Evolutionary conservation across 495 filamentous ascomycete genomes (phyloP), one percentile per base, ranked within the genome.

Genomic region (Glarea lozoyensis): DNA sequence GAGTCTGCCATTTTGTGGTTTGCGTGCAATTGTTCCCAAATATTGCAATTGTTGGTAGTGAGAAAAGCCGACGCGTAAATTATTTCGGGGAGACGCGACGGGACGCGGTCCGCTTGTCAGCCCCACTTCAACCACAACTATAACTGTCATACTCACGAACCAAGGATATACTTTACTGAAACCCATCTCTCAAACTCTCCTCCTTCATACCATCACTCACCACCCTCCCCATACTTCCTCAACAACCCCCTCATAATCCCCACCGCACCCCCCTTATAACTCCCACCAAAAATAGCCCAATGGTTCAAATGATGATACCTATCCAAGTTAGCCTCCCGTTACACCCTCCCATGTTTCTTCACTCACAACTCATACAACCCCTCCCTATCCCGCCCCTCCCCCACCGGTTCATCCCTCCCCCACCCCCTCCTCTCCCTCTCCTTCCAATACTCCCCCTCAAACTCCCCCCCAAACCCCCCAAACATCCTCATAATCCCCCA

Each of bases 401-500:
- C 78, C 33, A 75, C 73, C 10, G 89, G 89, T 61, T 93, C 84
- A 18, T 81, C 76, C 69, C 82, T 94, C 2, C 78, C 78, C n/a
- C n/a, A n/a, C n/a, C n/a, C n/a, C n/a, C n/a, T n/a, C n/a, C n/a
- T n/a, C n/a, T n/a, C n/a, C 42, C 84, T 76, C 25, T 86, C 40
- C 17, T 66, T 51, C 63, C 86, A 76, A 61, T 95, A 95, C 62
- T 87, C 81, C 16, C 69, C 72, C 62, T 82, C 80, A 50, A 93
- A 94, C 4, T 49, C 55, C 0, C 60, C 55, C 15, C 79, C 79
- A 67, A 93, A 95, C 3, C 90, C 90, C 0, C 89, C 90, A 73
- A 95, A 95, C 86, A 97, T 89, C 44, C 72, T 72, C 89, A 94
- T 95, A 38, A 95, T 94, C 1, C 90, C 89, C 37, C 90, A 57